phyloP scores from a whole-genome alignment of 1,139 yeast genomes.

The Lodderomyces parapsilosis region DNA sequence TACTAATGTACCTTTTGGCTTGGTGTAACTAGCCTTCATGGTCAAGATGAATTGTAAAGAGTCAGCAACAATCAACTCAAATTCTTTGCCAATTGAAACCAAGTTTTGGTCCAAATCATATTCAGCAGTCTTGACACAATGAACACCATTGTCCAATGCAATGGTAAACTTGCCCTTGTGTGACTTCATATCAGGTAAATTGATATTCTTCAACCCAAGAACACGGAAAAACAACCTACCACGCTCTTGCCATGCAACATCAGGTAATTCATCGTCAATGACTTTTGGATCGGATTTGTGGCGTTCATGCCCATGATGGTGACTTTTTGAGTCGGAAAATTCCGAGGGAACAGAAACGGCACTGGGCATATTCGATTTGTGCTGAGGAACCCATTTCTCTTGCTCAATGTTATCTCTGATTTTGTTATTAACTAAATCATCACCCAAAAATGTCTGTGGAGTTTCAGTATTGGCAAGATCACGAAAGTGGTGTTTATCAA shows the following conservation, averaged over 20 bases:
- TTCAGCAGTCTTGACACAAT: conserved; percentile 75
- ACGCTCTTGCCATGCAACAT: conserved; percentile 19
- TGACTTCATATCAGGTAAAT: conserved; percentile 52
- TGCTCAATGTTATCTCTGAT: conserved; percentile 16
- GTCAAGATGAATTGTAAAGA: conserved; percentile 72
- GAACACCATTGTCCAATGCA: conserved; percentile 86
- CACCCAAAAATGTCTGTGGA: conserved; percentile 15
- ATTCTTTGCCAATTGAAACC: conserved; percentile 69
- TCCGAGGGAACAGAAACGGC: conserved; percentile 32
- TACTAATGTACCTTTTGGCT: conserved; percentile 52
- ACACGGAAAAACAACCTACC: conserved; percentile 76
- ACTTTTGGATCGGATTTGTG: conserved; percentile 8
- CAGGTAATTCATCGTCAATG: conserved; percentile 11
- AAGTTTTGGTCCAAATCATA: conserved; percentile 42
- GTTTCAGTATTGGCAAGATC: not conserved
- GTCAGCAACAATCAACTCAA: conserved; percentile 73
- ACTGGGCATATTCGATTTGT: conserved; percentile 17
- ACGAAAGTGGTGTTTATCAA: not conserved
- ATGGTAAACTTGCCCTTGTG: conserved; percentile 67
- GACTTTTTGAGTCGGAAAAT: conserved; percentile 18
- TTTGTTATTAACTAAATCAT: conserved; percentile 25
- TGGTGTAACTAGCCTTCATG: conserved; percentile 60
- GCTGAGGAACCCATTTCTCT: not conserved
- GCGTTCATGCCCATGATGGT: conserved; percentile 4
- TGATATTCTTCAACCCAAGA: conserved; percentile 55